A percentile compares a stretch with the other conserved stretches of the same genome.
Evolutionary conservation across 2,329 filamentous ascomycete genomes (phyloP).

Genomic region (Phoma herbarum): DNA sequence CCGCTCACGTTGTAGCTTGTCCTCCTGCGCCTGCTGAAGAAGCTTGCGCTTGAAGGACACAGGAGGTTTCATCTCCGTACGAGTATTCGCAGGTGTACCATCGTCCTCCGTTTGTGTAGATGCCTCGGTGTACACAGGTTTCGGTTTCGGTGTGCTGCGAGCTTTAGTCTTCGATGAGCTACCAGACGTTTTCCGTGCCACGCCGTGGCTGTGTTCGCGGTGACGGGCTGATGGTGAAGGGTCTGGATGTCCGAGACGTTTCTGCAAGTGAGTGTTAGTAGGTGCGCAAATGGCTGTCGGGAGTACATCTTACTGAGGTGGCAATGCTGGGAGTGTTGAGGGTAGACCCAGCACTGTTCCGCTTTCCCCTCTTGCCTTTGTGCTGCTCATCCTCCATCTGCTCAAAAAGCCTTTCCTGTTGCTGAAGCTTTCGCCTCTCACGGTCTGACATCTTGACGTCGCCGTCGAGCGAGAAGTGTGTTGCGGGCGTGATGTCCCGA

Average conservation of each 20-base stretch:
- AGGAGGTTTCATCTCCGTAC: constrained; percentile 38
- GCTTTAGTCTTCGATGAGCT: constrained; percentile 53
- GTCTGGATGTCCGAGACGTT: constrained; percentile 49
- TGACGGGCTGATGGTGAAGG: constrained; percentile 47
- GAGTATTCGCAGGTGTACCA: constrained; percentile 14
- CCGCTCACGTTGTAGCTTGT: constrained; percentile 49
- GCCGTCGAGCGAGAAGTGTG: constrained; percentile 58
- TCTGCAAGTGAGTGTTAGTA: constrained; percentile 43
- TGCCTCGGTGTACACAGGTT: constrained; percentile 45
- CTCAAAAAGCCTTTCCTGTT: constrained; percentile 69
- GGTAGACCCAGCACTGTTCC: constrained; percentile 63
- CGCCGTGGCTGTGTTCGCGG: constrained; percentile 48
- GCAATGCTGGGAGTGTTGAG: constrained; percentile 60
- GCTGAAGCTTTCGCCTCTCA: constrained; percentile 69
- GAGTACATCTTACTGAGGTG: constrained; percentile 51
- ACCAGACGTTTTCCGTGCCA: constrained; percentile 47
- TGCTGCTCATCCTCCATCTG: constrained; percentile 67
- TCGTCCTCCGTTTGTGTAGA: constrained; percentile 47
- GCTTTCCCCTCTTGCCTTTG: constrained; percentile 63
- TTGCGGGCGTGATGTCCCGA: constrained; percentile 68
- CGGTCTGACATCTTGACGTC: constrained; percentile 66
- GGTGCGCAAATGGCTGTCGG: constrained; percentile 22
- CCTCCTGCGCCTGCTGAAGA: constrained; percentile 50
- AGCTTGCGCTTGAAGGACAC: constrained; percentile 51
- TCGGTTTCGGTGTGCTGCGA: constrained; percentile 38